A percentile compares a stretch with the other conserved stretches of the same genome.
Conservation (phyloP, 163 green algal species). For the Trebouxiophyceae sp. region DNA sequence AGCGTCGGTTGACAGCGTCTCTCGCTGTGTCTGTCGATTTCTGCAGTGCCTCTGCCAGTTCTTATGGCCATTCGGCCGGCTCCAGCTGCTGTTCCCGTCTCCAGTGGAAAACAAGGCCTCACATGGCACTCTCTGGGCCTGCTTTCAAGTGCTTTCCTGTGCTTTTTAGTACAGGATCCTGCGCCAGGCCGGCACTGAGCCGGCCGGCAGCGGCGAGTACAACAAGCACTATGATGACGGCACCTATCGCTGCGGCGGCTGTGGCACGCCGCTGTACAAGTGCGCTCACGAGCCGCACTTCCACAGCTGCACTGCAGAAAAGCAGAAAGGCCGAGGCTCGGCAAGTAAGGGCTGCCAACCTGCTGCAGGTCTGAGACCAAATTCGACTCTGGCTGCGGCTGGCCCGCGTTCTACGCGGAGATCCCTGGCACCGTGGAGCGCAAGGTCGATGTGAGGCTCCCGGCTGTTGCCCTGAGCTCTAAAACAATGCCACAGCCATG, state of each 20-base stretch:
- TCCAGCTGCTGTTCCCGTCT: neutral
- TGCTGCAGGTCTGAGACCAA: slow-evolving; percentile 54
- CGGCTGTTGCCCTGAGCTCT: too few relatives aligned
- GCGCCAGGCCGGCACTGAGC: slow-evolving; percentile 73
- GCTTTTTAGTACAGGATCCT: slow-evolving; percentile 58
- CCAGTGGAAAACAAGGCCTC: neutral
- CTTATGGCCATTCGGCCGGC: neutral
- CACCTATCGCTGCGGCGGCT: slow-evolving; percentile 62
- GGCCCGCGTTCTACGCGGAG: slow-evolving; percentile 74
- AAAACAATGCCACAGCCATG: too few relatives aligned
- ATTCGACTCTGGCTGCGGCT: slow-evolving; percentile 78
- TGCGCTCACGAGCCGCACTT: slow-evolving; percentile 7
- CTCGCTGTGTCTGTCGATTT: too few relatives aligned
- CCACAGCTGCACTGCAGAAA: neutral
- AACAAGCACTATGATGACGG: slow-evolving; percentile 43
- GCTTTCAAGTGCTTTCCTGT: neutral
- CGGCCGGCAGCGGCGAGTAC: slow-evolving; percentile 44
- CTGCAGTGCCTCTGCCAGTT: too few relatives aligned
- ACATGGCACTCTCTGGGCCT: neutral
- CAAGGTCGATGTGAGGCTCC: slow-evolving; percentile 42
- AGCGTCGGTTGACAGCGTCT: too few relatives aligned
- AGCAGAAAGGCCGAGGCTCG: neutral
- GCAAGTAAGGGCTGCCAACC: neutral
- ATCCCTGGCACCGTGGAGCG: slow-evolving; percentile 39
- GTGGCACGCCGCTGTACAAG: slow-evolving; percentile 60